These are phyloP conservation scores for Vishniacozyma victoriae DNA, from an alignment of 768 basidiomycete species.

Conservation along the genomic window DNA sequence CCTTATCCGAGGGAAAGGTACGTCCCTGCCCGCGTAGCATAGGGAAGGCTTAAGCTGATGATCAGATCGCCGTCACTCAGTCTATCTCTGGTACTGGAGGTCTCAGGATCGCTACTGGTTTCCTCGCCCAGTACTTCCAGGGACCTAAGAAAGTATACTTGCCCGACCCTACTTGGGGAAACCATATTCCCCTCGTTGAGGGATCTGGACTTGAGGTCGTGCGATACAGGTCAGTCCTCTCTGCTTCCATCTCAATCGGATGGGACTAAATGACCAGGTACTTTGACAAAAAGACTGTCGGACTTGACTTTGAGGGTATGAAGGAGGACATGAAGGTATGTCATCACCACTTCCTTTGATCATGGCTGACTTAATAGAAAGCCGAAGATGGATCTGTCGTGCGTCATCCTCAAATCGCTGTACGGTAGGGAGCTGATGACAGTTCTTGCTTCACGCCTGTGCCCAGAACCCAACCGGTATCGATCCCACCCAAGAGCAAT, in stretches of 20 bases:
- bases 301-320: conserved; percentile 83
- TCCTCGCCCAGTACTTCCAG: conserved; percentile 77
- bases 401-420: background rate
- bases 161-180: conserved; percentile 93
- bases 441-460: conserved; percentile 83
- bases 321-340: conserved; percentile 75
- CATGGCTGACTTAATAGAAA: conserved; percentile 46
- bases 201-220: conserved; percentile 81
- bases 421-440: conserved; percentile 1
- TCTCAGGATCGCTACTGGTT: conserved; percentile 86
- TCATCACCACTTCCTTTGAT: background rate
- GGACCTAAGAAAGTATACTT: conserved; percentile 68
- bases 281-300: conserved; percentile 71
- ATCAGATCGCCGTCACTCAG: conserved; percentile 76
- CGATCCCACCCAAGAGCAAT: conserved; percentile 88
- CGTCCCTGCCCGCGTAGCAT: background rate
- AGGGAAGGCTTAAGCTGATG: background rate
- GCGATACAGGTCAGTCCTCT: conserved; percentile 54
- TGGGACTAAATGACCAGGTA: conserved; percentile 52
- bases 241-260: background rate
- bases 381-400: conserved; percentile 69
- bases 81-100: conserved; percentile 98
- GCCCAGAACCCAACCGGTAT: conserved; percentile 98
- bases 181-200: conserved; percentile 81
- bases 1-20: conserved; percentile 61